Evolutionary conservation across 176 grass and related monocot species (phyloP), one percentile per base, ranked within the genome.

Genomic region (Urochloa ruziziensis): DNA sequence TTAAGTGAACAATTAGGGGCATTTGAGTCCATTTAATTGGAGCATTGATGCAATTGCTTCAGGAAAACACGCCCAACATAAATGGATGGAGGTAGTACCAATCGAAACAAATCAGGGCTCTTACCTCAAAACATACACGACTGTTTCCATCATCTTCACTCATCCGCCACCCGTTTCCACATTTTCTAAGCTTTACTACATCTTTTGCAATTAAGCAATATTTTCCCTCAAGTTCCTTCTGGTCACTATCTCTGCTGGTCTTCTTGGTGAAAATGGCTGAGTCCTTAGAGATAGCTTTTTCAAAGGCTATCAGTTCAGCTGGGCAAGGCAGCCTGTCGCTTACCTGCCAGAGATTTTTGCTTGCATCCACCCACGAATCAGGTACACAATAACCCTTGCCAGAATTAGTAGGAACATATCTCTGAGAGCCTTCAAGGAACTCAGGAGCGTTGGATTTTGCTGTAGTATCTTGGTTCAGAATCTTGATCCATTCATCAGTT

Each of bases 161-260:
- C 53, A n/a, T 61, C 61, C 0, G 13, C 90, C 87, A 92, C 59
- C 82, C 85, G 28, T 75, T 88, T 75, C 92, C 90, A 87, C 96
- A 99, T 75, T 95, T 96, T 66, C 72, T 89, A 67, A 89, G 87
- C 84, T 90, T 96, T 36, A 82, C 83, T n/a, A 99, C 91, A 83
- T 99, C 96, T 83, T 90, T 90, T 71, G 93, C 91, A 90, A 94
- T 90, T 85, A 99, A 94, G 46, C 93, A 96, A 81, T 96, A 85
- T 75, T 76, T 85, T 59, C 47, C 52, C 33, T 82, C 78, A 75
- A 30, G 48, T 85, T 89, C 69, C 56, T 89, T 85, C 86, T 79
- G 69, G 21, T 27, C 51, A 75, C 29, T 76, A 36, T 18, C 70
- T 84, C 59, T 61, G 51, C n/a, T 62, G 27, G 8, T 82, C 30